These are phyloP conservation scores for Fusarium subtropicale DNA, from an alignment of 2,329 filamentous ascomycete species.

Conservation along the genomic window DNA sequence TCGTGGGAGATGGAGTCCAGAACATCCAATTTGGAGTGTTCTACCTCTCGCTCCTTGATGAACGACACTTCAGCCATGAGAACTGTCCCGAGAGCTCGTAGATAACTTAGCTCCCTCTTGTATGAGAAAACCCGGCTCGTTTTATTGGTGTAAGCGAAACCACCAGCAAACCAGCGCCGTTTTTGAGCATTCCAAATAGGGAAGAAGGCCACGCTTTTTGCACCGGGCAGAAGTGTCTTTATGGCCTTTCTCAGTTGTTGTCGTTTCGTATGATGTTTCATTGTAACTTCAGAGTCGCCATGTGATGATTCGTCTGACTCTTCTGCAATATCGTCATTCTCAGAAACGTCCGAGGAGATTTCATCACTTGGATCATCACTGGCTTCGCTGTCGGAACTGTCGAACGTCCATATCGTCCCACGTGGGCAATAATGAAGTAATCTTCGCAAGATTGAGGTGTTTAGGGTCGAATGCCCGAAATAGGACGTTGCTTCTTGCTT, in stretches of 20 bases:
- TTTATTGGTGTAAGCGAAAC: neutral
- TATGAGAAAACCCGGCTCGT: neutral
- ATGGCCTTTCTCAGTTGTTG: neutral
- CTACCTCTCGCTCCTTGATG: neutral
- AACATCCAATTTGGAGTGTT: neutral
- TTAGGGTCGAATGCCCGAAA: neutral
- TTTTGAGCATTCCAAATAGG: slow-evolving; percentile 2
- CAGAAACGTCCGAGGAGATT: neutral
- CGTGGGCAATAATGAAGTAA: neutral
- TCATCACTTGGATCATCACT: neutral
- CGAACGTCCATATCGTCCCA: neutral
- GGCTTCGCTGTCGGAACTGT: neutral
- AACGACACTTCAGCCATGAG: slow-evolving; percentile 5
- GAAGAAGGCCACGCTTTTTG: neutral
- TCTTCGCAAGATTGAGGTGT: rapidly evolving
- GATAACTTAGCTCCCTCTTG: neutral
- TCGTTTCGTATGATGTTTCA: neutral
- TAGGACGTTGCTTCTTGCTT: neutral
- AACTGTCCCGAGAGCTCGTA: neutral
- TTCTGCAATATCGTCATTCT: no score
- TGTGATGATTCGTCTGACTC: rapidly evolving
- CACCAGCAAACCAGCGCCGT: slow-evolving; percentile 5
- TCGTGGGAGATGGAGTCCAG: slow-evolving; percentile 7
- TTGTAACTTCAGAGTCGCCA: rapidly evolving
- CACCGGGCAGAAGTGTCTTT: rapidly evolving